Percentiles rank a stretch among this genome's conserved stretches.
These are phyloP conservation scores for Cercospora sp. DNA, from an alignment of 2,329 filamentous ascomycete genomes.

Conservation along the genomic window DNA sequence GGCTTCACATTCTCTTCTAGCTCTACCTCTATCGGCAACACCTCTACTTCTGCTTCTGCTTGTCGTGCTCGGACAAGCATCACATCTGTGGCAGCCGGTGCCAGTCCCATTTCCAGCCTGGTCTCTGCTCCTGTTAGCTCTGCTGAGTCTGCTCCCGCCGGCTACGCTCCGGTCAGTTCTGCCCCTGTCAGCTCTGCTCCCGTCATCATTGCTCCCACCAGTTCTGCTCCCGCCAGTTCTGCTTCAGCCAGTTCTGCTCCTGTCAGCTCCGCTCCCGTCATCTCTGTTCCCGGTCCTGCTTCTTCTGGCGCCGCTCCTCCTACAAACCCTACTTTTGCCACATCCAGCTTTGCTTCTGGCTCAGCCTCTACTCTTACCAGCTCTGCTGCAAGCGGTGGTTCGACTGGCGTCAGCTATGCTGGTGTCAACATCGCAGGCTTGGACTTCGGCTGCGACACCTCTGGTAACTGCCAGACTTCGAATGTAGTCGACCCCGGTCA, in stretches of 20 bases:
- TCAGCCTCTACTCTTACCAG: neutral
- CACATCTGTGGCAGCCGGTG: neutral
- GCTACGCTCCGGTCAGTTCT: neutral
- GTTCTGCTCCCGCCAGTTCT: neutral
- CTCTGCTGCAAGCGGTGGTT: neutral
- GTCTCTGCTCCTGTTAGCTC: neutral
- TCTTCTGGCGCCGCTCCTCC: neutral
- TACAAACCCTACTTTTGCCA: neutral
- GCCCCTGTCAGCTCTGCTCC: neutral
- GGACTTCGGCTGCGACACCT: conserved; percentile 42
- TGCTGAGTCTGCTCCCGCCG: neutral
- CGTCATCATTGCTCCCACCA: neutral
- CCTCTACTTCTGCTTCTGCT: neutral
- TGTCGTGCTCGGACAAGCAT: neutral
- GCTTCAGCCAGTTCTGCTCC: neutral
- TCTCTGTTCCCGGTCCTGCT: neutral
- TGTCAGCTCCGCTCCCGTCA: neutral
- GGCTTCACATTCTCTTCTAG: neutral
- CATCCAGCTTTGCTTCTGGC: neutral
- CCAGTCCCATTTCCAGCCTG: neutral
- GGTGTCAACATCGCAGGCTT: conserved; percentile 40
- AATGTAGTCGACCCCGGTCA: conserved; percentile 39
- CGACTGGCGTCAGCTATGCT: conserved; percentile 33
- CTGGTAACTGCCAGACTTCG: conserved; percentile 43
- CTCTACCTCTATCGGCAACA: neutral